Base-by-base conservation (phyloP, 2,329 filamentous ascomycete genomes). In the Cladosporium sp. region DNA sequence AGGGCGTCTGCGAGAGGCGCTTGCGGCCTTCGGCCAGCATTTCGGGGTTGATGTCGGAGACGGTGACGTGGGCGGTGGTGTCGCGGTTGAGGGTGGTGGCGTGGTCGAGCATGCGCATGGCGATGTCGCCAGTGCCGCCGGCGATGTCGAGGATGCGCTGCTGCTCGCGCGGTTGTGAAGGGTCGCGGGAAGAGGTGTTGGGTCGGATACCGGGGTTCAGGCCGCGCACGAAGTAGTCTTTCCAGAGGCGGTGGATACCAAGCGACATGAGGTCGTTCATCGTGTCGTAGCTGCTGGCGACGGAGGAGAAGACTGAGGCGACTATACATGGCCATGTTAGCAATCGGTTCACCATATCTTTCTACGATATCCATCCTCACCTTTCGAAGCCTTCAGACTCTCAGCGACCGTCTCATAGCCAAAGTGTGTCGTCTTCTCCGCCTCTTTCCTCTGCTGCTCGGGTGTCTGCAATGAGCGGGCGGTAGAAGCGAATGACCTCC, bases 211-310 rank as follows among this genome's bases (percentile, higher is more conserved):
- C 92, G 0, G 94, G 93, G 73, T 97, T 94, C 34, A 99, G 84
- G 36, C 87, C 88, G 65, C 90, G 87, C 47, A 99, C 93, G 74
- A 97, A 99, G 77, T 96, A 87, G 76, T 97, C 93, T 79, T 89
- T 99, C 94, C 94, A 99, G 38, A 99, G 80, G 43, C 94, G 89
- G 75, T 99, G 94, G 77, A 96, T 92, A 58, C 94, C 94, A 50
- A 99, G 84, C 7, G 94, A 97, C 94, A 99, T 99, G 66, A 97
- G 83, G 74, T 99, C 94, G 78, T 99, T 99, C 94, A 99, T 99
- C 63, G 88, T 88, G 75, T 99, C 94, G 77, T 99, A 99, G 17
- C 89, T 91, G 63, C 90, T 87, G 66, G 94, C 94, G 40, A 99
- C 94, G 65, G 89, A 97, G 74, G 90, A 93, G 79, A 99, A 99